Base-by-base conservation (phyloP, 768 basidiomycete species). In the Boletus sp. region DNA sequence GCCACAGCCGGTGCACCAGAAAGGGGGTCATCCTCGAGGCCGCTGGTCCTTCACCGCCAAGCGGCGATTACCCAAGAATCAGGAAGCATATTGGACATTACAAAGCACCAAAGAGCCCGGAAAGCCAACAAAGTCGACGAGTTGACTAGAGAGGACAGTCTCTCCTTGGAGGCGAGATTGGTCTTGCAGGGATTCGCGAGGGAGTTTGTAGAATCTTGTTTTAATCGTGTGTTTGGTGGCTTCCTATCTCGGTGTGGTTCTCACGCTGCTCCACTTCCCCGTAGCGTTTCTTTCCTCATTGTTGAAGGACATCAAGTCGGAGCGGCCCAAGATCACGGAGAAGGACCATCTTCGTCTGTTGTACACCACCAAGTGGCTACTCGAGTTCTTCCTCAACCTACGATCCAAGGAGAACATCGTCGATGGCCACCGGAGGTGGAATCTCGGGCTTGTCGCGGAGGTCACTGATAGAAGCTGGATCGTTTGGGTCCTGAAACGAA, bases 291-390 rank as follows among this genome's bases (percentile, higher is more conserved):
- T 98, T 46, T 74, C 83, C 15, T 83, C 83, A 4, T 75, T 98
- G 33, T 76, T 98, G 56, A 95, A 89, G 72, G 97, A 98, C 66
- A 98, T 99, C 69, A 84, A 88, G 54, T 90, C 90, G 55, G 92
- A 98, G 72, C 80, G 94, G 42, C 80, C 88, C 50, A 94, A 95
- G 71, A 85, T 99, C 58, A 87, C 87, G n/a, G 93, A 97, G 65
- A 92, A 93, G 62, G 97, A 98, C 68, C 88, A 95, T 64, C 81
- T 95, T 51, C 86, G 97, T 7, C 77, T 97, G 25, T 78, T 98
- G 39, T 92, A 83, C 68, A 80, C 97, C 39, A 82, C 88, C 5
- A 88, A 91, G 54, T 98, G 96, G 88, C 88, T 96, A 65, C 81
- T 97, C 35, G 87, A 94, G 57, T 96, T 91, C 75, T 95, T 98